These are phyloP conservation scores for Bacidia rubella DNA, from an alignment of 495 filamentous ascomycete genomes.

Conservation along the genomic window DNA sequence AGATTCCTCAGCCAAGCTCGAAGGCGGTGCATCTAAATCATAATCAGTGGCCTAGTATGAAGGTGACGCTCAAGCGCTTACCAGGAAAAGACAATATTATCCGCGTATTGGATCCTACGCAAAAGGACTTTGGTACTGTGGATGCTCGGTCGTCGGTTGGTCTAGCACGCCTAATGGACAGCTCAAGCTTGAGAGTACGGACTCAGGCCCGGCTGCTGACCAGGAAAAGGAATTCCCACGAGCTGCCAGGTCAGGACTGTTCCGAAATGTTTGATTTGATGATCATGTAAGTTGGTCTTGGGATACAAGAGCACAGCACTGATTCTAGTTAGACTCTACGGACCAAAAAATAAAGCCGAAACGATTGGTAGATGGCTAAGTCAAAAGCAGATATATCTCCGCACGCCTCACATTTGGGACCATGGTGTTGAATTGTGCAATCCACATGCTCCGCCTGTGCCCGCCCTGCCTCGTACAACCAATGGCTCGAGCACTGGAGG, in stretches of 20 bases:
- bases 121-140: slow-evolving; percentile 57
- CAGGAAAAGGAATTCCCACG: slow-evolving; percentile 40
- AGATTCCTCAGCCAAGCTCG: slow-evolving; percentile 51
- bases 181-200: slow-evolving; percentile 41
- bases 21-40: slow-evolving; percentile 30
- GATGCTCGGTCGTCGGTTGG: slow-evolving; percentile 54
- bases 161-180: slow-evolving; percentile 59
- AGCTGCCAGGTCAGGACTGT: slow-evolving; percentile 41
- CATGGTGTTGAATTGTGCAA: slow-evolving; percentile 52
- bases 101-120: slow-evolving; percentile 54
- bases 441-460: slow-evolving; percentile 41
- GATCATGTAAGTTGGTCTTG: slow-evolving; percentile 35
- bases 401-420: slow-evolving; percentile 48
- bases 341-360: slow-evolving; percentile 49
- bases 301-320: no score
- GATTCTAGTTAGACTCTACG: slow-evolving; percentile 45
- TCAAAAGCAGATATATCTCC: slow-evolving; percentile 50
- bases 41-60: slow-evolving; percentile 57
- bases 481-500: slow-evolving; percentile 9
- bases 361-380: slow-evolving; percentile 52
- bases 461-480: slow-evolving; percentile 15
- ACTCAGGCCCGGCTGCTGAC: slow-evolving; percentile 52
- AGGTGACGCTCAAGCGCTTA: slow-evolving; percentile 47
- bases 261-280: slow-evolving; percentile 43
- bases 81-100: slow-evolving; percentile 45